Percentiles rank a stretch among this genome's conserved stretches.
These are phyloP conservation scores for Beauveria sp. DNA, from an alignment of 2,329 filamentous ascomycete species.

Conservation along the genomic window DNA sequence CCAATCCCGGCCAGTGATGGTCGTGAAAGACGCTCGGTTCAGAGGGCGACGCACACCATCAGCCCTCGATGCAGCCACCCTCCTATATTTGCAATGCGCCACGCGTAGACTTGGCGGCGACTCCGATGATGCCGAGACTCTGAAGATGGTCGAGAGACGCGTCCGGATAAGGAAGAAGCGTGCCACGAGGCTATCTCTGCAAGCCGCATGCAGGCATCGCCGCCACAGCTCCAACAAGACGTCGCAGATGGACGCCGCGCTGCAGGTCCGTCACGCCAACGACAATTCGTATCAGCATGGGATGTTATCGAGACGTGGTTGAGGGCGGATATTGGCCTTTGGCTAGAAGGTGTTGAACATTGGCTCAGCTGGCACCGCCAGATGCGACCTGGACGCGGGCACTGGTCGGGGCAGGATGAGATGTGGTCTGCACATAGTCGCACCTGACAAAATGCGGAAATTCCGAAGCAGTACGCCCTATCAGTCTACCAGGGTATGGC, in stretches of 20 bases:
- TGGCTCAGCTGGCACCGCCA: not conserved
- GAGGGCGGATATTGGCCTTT: not conserved
- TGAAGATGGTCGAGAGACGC: not conserved
- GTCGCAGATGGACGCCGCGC: not conserved
- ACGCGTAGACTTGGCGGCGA: not conserved
- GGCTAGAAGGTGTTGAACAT: not conserved
- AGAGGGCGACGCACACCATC: not conserved
- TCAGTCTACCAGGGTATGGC: too few relatives aligned
- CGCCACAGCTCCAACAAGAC: not conserved
- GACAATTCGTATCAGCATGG: not conserved
- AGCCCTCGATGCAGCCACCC: not conserved
- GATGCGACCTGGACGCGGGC: not conserved
- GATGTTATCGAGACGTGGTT: not conserved
- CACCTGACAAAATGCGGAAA: not conserved
- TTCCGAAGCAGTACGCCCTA: too few relatives aligned
- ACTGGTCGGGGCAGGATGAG: not conserved
- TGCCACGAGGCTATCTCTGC: not conserved
- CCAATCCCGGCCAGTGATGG: not conserved
- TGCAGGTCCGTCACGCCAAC: not conserved
- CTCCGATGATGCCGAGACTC: not conserved
- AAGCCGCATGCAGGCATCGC: slow-evolving; percentile 1
- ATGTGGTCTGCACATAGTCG: not conserved
- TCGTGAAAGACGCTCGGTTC: not conserved
- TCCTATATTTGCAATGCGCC: not conserved
- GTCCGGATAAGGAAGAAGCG: not conserved